These are phyloP conservation scores for Starmerella etchellsii DNA, from an alignment of 805 yeast genomes.

Conservation along the genomic window DNA sequence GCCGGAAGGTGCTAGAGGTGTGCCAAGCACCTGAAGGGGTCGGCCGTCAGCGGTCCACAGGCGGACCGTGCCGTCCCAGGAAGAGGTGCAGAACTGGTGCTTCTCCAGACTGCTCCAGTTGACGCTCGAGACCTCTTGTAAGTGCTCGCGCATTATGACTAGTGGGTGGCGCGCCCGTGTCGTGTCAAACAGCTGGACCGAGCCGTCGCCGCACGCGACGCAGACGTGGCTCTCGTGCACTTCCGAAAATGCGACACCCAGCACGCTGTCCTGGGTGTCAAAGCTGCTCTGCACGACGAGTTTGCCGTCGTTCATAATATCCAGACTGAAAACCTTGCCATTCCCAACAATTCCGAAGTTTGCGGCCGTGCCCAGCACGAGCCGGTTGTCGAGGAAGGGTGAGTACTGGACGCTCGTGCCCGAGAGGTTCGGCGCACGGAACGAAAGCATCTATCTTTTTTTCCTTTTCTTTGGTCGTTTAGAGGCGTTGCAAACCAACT, in stretches of 20 bases:
- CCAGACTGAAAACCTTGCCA: slow-evolving; percentile 63
- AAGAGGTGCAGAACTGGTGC: slow-evolving; percentile 54
- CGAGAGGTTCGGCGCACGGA: slow-evolving; percentile 64
- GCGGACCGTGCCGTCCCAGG: slow-evolving; percentile 88
- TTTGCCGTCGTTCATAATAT: slow-evolving; percentile 54
- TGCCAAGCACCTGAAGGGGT: slow-evolving; percentile 8
- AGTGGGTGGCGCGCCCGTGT: slow-evolving; percentile 29
- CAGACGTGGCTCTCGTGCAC: slow-evolving; percentile 73
- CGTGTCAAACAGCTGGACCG: slow-evolving; percentile 67
- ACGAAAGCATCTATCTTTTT: slow-evolving; percentile 44
- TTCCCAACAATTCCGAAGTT: slow-evolving; percentile 92
- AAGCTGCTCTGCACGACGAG: slow-evolving; percentile 44
- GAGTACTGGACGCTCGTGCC: slow-evolving; percentile 84
- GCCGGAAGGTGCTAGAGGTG: slow-evolving; percentile 7
- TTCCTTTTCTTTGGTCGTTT: too few species aligned
- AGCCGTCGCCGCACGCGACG: slow-evolving; percentile 83
- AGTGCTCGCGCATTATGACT: slow-evolving; percentile 45
- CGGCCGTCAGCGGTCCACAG: slow-evolving; percentile 25
- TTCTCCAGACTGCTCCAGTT: slow-evolving; percentile 66
- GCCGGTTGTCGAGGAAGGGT: slow-evolving; percentile 77
- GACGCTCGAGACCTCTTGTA: slow-evolving; percentile 57
- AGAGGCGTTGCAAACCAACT: slow-evolving; percentile 19
- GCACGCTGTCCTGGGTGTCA: slow-evolving; percentile 88
- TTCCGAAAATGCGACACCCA: slow-evolving; percentile 85
- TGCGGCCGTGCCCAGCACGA: slow-evolving; percentile 84